Evolutionary conservation across 1,284 basidiomycete genomes (phyloP).

Genomic region (Inonotus hispidus): DNA sequence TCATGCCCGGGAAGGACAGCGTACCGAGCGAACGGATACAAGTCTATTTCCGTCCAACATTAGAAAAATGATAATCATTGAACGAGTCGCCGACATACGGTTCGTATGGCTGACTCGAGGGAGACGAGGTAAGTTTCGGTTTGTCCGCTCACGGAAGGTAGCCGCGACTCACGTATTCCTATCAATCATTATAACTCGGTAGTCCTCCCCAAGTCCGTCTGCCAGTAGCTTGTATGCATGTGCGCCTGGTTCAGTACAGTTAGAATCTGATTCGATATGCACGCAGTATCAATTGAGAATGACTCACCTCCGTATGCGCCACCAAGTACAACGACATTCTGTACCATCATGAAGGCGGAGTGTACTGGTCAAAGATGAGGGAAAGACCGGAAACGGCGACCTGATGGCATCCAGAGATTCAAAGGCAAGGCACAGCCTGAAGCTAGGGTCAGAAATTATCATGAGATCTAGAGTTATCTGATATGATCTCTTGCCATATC

Average conservation of each 20-base stretch:
- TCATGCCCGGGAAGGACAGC: constrained; percentile 62
- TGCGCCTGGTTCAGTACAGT: constrained; percentile 26
- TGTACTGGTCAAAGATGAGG: no score
- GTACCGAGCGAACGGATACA: constrained; percentile 60
- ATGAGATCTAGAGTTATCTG: no score
- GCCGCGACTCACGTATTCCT: constrained; percentile 69
- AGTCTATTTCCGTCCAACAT: constrained; percentile 42
- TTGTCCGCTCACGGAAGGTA: no score
- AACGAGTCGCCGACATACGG: constrained; percentile 30
- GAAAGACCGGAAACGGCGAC: no score
- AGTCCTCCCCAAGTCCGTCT: constrained; percentile 48
- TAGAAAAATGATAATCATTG: constrained; percentile 17
- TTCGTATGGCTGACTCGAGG: constrained; percentile 37
- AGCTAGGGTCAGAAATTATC: no score
- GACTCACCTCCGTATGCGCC: constrained; percentile 51
- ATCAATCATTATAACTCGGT: constrained; percentile 66
- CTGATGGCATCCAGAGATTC: no score
- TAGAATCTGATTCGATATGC: background rate
- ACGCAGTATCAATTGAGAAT: background rate
- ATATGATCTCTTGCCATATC: no score
- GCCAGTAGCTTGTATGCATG: constrained; percentile 55
- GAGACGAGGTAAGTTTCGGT: constrained; percentile 23
- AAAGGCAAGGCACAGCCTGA: no score
- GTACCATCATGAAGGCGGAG: no score
- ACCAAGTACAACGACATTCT: constrained; percentile 55